Evolutionary conservation across 1,284 basidiomycete species (phyloP).

Genomic region (Vanrija sp.): DNA sequence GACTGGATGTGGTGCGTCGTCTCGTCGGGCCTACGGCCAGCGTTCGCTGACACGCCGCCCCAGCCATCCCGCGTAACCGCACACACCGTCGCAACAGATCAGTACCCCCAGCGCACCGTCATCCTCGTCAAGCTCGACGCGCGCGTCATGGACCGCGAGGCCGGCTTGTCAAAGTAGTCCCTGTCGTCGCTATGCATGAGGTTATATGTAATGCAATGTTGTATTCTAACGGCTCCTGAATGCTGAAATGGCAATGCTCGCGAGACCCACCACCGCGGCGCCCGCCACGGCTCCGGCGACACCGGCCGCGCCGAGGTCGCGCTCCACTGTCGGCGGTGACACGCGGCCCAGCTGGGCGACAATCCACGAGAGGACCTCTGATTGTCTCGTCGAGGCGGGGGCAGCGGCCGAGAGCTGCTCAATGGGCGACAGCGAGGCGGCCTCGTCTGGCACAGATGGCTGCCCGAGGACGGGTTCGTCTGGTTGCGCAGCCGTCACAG

Average conservation of each 20-base stretch:
- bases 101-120: slow-evolving; percentile 77
- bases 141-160: slow-evolving; percentile 82
- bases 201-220: background rate
- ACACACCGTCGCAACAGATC: slow-evolving; percentile 80
- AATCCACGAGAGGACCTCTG: slow-evolving; percentile 5
- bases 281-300: slow-evolving; percentile 17
- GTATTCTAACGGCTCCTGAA: background rate
- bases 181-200: background rate
- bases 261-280: slow-evolving; percentile 1
- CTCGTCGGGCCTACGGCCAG: no score
- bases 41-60: slow-evolving; percentile 4
- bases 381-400: background rate
- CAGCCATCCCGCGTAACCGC: slow-evolving; percentile 96
- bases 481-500: background rate
- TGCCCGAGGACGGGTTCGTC: background rate
- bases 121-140: slow-evolving; percentile 92
- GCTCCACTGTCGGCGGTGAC: slow-evolving; percentile 22
- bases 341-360: slow-evolving; percentile 19
- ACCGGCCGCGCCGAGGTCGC: slow-evolving; percentile 23
- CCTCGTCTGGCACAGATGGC: background rate
- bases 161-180: slow-evolving; percentile 55
- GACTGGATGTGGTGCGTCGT: slow-evolving; percentile 80
- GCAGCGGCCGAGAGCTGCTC: background rate
- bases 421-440: slow-evolving; percentile 4
- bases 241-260: background rate